Percentiles rank a stretch among this genome's conserved stretches.
phyloP scores from a whole-genome alignment of 1,284 basidiomycete species.

The Boletus hoseneyae region DNA sequence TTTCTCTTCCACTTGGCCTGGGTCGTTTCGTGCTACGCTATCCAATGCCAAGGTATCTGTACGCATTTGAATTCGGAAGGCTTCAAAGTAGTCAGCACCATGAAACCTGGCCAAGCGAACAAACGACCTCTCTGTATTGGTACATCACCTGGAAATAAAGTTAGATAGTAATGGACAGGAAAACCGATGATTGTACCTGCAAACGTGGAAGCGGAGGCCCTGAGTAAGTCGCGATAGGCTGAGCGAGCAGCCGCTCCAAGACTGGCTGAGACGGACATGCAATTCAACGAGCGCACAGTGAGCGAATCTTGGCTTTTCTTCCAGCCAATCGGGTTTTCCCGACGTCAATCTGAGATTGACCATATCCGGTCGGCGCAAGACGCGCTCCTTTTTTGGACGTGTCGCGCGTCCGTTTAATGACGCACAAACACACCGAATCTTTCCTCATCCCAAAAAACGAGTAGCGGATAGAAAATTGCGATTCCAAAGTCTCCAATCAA shows the following conservation, averaged over 20 bases:
- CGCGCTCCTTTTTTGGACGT: slow-evolving; percentile 43
- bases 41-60: slow-evolving; percentile 43
- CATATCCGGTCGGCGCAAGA: slow-evolving; percentile 37
- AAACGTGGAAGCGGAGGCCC: slow-evolving; percentile 66
- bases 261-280: slow-evolving; percentile 45
- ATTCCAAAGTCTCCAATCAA: slow-evolving; percentile 21
- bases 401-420: slow-evolving; percentile 28
- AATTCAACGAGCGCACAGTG: too few relatives aligned
- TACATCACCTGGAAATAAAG: slow-evolving; percentile 45
- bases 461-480: slow-evolving; percentile 29
- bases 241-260: slow-evolving; percentile 58
- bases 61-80: slow-evolving; percentile 67
- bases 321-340: slow-evolving; percentile 21
- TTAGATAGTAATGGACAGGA: neutral
- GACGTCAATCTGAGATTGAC: slow-evolving; percentile 30
- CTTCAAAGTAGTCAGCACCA: slow-evolving; percentile 36
- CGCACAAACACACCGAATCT: slow-evolving; percentile 36
- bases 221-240: slow-evolving; percentile 65
- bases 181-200: slow-evolving; percentile 39
- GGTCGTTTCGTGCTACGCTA: slow-evolving; percentile 40
- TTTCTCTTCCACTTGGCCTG: slow-evolving; percentile 49
- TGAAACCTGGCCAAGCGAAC: slow-evolving; percentile 4
- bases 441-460: slow-evolving; percentile 27
- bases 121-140: slow-evolving; percentile 48
- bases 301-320: neutral